A percentile compares a stretch with the other conserved stretches of the same genome.
Conservation (phyloP, 1,284 basidiomycete species). For the Cutaneotrichosporon spelunceum region DNA sequence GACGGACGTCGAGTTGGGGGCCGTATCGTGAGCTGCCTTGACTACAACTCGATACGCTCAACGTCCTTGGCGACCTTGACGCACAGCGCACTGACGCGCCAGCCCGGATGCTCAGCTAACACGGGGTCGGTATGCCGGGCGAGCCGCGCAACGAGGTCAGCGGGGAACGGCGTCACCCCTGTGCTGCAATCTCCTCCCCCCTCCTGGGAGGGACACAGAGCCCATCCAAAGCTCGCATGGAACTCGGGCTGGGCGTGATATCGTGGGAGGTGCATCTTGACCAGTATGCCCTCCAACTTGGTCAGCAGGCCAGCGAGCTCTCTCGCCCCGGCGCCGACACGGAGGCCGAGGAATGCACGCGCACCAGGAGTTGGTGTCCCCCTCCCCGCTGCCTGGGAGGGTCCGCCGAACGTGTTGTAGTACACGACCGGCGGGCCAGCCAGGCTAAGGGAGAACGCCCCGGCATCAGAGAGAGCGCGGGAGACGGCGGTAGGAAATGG, state of each 20-base stretch:
- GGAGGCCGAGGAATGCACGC: slow-evolving; percentile 45
- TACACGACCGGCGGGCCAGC: slow-evolving; percentile 31
- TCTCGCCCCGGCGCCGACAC: slow-evolving; percentile 41
- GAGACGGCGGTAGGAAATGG: background rate
- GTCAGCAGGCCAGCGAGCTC: slow-evolving; percentile 33
- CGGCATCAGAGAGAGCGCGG: background rate
- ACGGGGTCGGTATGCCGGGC: slow-evolving; percentile 19
- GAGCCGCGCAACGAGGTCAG: slow-evolving; percentile 1
- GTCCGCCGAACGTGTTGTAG: slow-evolving; percentile 26
- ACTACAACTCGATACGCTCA: slow-evolving; percentile 16
- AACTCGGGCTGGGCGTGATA: slow-evolving; percentile 48
- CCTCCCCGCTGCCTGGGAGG: background rate
- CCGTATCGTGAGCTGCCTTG: background rate
- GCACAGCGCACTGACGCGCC: slow-evolving; percentile 31
- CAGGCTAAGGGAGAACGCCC: slow-evolving; percentile 30
- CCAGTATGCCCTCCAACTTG: slow-evolving; percentile 36
- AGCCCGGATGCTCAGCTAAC: slow-evolving; percentile 36
- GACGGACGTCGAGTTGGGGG: background rate
- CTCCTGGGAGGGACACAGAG: slow-evolving; percentile 16
- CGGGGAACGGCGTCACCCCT: slow-evolving; percentile 4
- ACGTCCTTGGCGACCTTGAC: slow-evolving; percentile 42
- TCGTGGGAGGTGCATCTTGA: slow-evolving; percentile 34
- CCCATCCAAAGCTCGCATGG: slow-evolving; percentile 50
- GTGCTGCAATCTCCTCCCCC: background rate
- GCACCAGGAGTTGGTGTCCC: slow-evolving; percentile 25